These are phyloP conservation scores for Lepidium aucheri DNA, from an alignment of 345 rosid species.

Conservation along the genomic window DNA sequence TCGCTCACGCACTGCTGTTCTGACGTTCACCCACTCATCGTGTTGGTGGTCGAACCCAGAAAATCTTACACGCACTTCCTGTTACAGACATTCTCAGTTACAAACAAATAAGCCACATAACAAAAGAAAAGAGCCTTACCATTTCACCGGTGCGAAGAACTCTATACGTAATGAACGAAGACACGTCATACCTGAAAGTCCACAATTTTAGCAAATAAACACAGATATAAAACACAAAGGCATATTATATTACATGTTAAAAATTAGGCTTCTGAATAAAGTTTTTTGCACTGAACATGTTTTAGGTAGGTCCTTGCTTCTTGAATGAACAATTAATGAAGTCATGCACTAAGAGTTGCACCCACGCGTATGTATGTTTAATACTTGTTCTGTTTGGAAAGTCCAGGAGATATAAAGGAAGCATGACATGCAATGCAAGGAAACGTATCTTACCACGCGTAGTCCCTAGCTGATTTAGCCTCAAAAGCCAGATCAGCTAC, in stretches of 20 bases:
- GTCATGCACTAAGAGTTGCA: neutral
- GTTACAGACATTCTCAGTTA: conserved; percentile 18
- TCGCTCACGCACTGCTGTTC: conserved; percentile 50
- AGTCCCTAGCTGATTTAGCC: conserved; percentile 64
- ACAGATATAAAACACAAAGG: too few species aligned
- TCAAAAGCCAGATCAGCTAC: conserved; percentile 59
- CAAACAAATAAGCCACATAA: neutral
- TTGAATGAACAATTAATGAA: neutral
- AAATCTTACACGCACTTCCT: conserved; percentile 88
- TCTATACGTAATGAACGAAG: conserved; percentile 52
- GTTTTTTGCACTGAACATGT: neutral
- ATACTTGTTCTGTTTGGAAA: neutral
- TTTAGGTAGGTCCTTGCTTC: neutral
- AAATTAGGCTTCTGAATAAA: neutral
- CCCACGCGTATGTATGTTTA: neutral
- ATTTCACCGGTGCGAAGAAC: conserved; percentile 50
- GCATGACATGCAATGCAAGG: neutral
- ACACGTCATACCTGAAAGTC: conserved; percentile 67
- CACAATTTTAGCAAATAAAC: neutral
- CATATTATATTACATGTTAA: neutral
- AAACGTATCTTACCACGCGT: conserved; percentile 54
- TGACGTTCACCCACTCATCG: conserved; percentile 88
- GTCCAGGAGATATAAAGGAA: neutral
- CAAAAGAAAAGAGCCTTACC: conserved; percentile 39
- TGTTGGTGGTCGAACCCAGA: conserved; percentile 54